These are phyloP conservation scores for Cladosporium sp. DNA, from an alignment of 2,329 filamentous ascomycete species.

Conservation along the genomic window DNA sequence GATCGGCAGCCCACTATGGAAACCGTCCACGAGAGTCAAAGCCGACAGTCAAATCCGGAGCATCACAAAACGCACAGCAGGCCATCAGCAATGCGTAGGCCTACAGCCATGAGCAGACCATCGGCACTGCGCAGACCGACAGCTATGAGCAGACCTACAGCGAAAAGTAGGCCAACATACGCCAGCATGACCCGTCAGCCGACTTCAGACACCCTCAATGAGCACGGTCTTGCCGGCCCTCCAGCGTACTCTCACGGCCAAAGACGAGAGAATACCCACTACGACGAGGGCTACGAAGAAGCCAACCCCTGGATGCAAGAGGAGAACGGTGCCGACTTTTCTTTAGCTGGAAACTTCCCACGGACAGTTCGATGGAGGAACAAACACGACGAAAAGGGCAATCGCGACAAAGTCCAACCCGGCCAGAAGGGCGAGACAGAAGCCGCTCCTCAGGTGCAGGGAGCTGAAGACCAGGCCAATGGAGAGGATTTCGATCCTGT, in stretches of 20 bases:
- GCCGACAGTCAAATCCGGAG: not conserved
- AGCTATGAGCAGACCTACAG: not conserved
- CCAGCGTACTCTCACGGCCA: not conserved
- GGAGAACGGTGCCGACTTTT: constrained; percentile 21
- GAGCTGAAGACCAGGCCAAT: not conserved
- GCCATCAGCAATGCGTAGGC: not conserved
- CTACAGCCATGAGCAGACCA: not conserved
- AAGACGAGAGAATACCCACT: constrained; percentile 22
- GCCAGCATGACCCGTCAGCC: not conserved
- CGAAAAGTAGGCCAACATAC: not conserved
- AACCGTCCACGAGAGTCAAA: not conserved
- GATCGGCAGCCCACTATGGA: constrained; percentile 4
- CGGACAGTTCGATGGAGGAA: constrained; percentile 21
- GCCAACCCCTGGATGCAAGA: constrained; percentile 24
- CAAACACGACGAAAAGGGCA: constrained; percentile 11
- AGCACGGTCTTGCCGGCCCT: constrained; percentile 2
- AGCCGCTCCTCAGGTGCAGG: constrained; percentile 20
- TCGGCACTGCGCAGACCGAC: not conserved
- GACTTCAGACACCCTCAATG: not conserved
- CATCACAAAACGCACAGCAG: not conserved
- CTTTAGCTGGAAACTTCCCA: constrained; percentile 24
- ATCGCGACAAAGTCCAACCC: constrained; percentile 13
- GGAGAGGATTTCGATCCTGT: not conserved
- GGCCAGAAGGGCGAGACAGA: constrained; percentile 23
- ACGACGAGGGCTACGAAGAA: constrained; percentile 23